These are phyloP conservation scores for Colletotrichum nymphaeae DNA, from an alignment of 2,329 filamentous ascomycete genomes.

Conservation along the genomic window DNA sequence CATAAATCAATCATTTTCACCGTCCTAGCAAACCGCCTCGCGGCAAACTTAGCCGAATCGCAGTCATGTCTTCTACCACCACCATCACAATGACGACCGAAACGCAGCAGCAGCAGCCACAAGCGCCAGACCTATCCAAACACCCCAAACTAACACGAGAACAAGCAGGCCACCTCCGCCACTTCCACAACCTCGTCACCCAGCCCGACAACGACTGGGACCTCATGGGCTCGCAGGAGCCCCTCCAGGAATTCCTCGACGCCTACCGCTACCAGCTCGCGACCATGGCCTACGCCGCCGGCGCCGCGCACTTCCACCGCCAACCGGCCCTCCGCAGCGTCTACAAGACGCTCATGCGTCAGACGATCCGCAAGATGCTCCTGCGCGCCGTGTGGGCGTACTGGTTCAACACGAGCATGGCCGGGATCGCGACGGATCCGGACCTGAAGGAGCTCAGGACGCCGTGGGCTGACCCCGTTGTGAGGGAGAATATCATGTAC, in stretches of 20 bases:
- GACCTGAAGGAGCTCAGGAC: slow-evolving; percentile 50
- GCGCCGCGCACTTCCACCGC: slow-evolving; percentile 51
- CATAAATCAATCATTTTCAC: background rate
- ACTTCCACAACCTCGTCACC: slow-evolving; percentile 48
- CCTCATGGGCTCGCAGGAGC: slow-evolving; percentile 47
- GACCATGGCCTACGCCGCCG: slow-evolving; percentile 52
- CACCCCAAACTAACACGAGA: slow-evolving; percentile 36
- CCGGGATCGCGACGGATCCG: slow-evolving; percentile 47
- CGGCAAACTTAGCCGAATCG: background rate
- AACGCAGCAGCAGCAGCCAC: background rate
- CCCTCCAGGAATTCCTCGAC: slow-evolving; percentile 50
- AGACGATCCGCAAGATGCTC: slow-evolving; percentile 55
- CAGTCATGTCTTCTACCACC: background rate
- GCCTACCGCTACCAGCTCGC: slow-evolving; percentile 53
- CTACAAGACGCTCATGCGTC: slow-evolving; percentile 47
- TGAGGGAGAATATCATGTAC: slow-evolving; percentile 53
- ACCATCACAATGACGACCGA: background rate
- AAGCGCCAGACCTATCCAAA: slow-evolving; percentile 16
- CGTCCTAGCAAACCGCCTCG: background rate
- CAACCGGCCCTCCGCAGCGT: slow-evolving; percentile 46
- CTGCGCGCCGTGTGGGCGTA: slow-evolving; percentile 54
- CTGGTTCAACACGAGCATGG: slow-evolving; percentile 52
- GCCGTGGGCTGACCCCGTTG: slow-evolving; percentile 54
- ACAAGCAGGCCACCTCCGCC: slow-evolving; percentile 49
- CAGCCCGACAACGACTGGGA: slow-evolving; percentile 44